Base-by-base conservation (phyloP, 2,329 filamentous ascomycete genomes). In the Paramyrothecium roridum region DNA sequence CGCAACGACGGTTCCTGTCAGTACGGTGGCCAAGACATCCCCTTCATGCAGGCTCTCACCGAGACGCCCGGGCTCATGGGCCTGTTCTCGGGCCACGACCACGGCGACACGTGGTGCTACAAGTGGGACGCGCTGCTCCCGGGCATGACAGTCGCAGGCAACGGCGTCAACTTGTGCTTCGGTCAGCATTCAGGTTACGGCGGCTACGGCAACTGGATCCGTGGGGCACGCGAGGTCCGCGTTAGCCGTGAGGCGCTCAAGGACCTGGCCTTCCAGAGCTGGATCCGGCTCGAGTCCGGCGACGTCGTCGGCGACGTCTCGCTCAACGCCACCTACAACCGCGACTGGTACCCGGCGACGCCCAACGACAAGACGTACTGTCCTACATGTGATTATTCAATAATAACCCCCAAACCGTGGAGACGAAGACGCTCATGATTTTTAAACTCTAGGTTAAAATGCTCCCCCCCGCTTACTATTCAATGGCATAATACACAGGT, bases 111-210 rank as follows among this genome's bases (percentile, higher is more conserved):
- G 2, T 86, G 83, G 82, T 86, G 81, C 61, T 78, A 73, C 54
- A 76, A 73, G 56, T 82, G 77, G 79, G 68, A 78, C 16, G 66
- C 71, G 2, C 60, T 67, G 2, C 69, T 73, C 0, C 61, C 64
- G 8, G 70, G 66, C 2, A 69, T 73, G 65, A 59, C 62, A 0
- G 61, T 74, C 7, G 54, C 61, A 0, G 80, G 77, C 1, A 78
- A 75, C 54, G 77, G 77, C 2, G 62, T 76, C n/a, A 73, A 77
- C 48, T 61, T 82, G 11, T 82, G 79, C 61, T 89, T 87, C 63
- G 84, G 85, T 6, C 82, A 88, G 59, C 86, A 87, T 60, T 80
- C 84, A 0, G 87, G 88, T 0, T 90, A 90, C 54, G 88, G 87
- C 0, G 87, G 88, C 0, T 90, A 90, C 61, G 84, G 86, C 0